Evolutionary conservation across 2,329 filamentous ascomycete genomes (phyloP).

Genomic region (Chlorencoelia australis): DNA sequence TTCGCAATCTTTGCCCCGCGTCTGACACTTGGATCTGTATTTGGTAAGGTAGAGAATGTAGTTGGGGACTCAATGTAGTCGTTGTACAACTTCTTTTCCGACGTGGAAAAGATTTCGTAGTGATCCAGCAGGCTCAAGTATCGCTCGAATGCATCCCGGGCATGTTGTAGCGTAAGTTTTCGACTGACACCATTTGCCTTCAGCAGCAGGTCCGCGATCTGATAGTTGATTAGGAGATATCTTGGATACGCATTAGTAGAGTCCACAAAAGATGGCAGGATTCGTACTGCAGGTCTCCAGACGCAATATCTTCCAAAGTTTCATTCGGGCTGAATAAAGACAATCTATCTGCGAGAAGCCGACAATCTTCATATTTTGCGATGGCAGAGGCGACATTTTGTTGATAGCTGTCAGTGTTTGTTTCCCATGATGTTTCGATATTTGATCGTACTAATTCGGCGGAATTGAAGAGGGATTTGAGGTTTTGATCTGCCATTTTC

Average conservation of each 20-base stretch:
- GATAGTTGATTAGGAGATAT: conserved; percentile 68
- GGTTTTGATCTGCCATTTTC: conserved; percentile 35
- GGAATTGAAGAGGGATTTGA: conserved; percentile 42
- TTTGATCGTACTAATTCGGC: conserved; percentile 44
- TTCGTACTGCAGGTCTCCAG: conserved; percentile 65
- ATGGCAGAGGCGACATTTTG: conserved; percentile 59
- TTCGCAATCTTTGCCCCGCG: conserved; percentile 78
- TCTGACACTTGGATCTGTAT: conserved; percentile 53
- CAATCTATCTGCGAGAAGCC: conserved; percentile 56
- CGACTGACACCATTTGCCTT: conserved; percentile 41
- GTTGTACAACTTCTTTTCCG: conserved; percentile 61
- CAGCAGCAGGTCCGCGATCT: conserved; percentile 68
- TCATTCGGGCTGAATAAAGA: conserved; percentile 90
- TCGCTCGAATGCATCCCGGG: conserved; percentile 63
- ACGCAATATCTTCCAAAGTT: conserved; percentile 73
- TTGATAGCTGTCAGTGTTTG: conserved; percentile 55
- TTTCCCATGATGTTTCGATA: conserved; percentile 55
- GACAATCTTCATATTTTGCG: conserved; percentile 61
- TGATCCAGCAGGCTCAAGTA: conserved; percentile 69
- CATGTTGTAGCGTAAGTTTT: conserved; percentile 48
- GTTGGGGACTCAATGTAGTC: conserved; percentile 61
- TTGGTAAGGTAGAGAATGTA: conserved; percentile 63
- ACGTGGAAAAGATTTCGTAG: conserved; percentile 60
- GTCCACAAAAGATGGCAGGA: neutral
- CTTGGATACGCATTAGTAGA: conserved; percentile 30